phyloP scores from a whole-genome alignment of 2,329 filamentous ascomycete genomes.

The Monosporascus sp. region DNA sequence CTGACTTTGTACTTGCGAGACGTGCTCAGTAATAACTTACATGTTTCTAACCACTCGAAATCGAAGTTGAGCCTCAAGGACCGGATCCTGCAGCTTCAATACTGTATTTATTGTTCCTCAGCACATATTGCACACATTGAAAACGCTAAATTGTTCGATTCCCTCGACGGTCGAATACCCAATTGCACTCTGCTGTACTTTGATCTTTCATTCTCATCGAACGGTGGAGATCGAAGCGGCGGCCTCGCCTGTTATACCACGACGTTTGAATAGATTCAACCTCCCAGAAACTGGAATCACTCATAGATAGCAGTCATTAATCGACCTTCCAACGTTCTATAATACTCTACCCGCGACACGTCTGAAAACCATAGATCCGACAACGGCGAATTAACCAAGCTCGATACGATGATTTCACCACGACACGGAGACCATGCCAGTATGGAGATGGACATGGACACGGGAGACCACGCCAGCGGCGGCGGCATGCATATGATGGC shows the following conservation, averaged over 20 bases:
- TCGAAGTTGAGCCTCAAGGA: not conserved
- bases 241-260: too few relatives aligned
- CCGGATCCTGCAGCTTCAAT: not conserved
- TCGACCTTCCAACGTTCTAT: too few relatives aligned
- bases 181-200: not conserved
- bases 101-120: too few relatives aligned
- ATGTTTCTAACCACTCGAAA: not conserved
- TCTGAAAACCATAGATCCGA: not conserved
- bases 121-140: too few relatives aligned
- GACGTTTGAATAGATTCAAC: too few relatives aligned
- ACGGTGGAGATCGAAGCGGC: too few relatives aligned
- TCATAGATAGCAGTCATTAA: too few relatives aligned
- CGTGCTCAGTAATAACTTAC: not conserved
- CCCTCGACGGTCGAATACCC: not conserved
- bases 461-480: conserved; percentile 19
- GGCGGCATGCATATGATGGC: conserved; percentile 37
- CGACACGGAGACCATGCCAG: conserved; percentile 5
- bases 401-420: conserved; percentile 5
- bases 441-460: conserved; percentile 10
- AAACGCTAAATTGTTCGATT: too few relatives aligned
- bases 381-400: not conserved
- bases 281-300: too few relatives aligned
- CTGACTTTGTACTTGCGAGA: too few relatives aligned
- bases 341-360: not conserved
- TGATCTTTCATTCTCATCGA: not conserved